A percentile compares a stretch with the other conserved stretches of the same genome.
Conservation (phyloP, 192 early-diverging fungal species). For the Gonapodya prolifera region DNA sequence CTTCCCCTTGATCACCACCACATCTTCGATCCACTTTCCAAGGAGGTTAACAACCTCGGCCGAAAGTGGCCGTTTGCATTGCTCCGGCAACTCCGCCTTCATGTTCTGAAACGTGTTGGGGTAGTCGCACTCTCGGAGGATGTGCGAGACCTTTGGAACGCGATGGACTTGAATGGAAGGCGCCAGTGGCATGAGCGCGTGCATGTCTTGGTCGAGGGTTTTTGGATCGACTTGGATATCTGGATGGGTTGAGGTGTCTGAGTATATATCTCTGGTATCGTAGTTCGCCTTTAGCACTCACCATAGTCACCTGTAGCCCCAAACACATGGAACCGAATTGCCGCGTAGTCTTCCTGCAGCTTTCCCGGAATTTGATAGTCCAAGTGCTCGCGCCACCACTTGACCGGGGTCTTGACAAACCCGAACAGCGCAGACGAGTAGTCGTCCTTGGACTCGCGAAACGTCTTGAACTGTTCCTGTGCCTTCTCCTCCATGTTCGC, state of each 20-base stretch:
- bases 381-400: neutral
- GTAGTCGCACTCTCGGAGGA: neutral
- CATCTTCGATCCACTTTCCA: neutral
- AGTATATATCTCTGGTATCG: too few species aligned
- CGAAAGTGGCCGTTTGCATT: neutral
- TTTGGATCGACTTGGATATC: neutral
- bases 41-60: neutral
- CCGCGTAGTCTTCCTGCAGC: neutral
- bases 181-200: neutral
- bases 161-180: neutral
- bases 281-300: too few species aligned
- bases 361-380: neutral
- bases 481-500: neutral
- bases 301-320: neutral
- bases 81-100: neutral
- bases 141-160: neutral
- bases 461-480: neutral
- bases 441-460: neutral
- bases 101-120: neutral
- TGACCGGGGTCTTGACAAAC: neutral
- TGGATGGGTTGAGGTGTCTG: too few species aligned
- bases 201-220: neutral
- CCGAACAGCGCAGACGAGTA: neutral
- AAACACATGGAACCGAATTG: neutral
- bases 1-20: too few species aligned